Evolutionary conservation across 306 rosid genomes (phyloP).

Genomic region (Quercus alba): DNA sequence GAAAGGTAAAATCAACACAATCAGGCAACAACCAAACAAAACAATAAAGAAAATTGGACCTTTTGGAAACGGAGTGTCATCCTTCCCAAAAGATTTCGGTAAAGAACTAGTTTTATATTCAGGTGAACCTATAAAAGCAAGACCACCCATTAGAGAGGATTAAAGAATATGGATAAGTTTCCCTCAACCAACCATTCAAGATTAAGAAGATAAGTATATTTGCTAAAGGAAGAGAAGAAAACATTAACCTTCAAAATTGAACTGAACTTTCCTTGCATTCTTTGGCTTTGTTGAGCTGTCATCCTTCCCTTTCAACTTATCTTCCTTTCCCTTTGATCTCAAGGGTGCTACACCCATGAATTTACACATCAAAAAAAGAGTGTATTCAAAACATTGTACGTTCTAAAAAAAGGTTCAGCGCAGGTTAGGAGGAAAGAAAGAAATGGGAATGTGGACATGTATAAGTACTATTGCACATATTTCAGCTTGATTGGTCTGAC

Average conservation of each 20-base stretch:
- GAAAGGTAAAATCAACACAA: slow-evolving; percentile 8
- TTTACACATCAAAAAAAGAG: background rate
- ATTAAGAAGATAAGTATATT: slow-evolving; percentile 11
- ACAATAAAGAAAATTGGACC: slow-evolving; percentile 24
- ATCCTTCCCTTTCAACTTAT: slow-evolving; percentile 68
- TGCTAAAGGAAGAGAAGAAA: background rate
- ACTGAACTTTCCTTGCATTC: slow-evolving; percentile 75
- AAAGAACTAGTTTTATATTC: slow-evolving; percentile 27
- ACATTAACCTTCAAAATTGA: slow-evolving; percentile 56
- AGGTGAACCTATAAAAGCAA: slow-evolving; percentile 23
- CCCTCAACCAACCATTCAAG: slow-evolving; percentile 6
- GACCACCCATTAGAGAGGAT: slow-evolving; percentile 1
- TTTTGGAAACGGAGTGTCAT: slow-evolving; percentile 26
- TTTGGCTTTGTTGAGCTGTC: slow-evolving; percentile 62
- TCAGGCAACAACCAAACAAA: background rate
- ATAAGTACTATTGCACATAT: background rate
- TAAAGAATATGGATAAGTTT: background rate
- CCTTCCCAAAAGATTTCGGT: slow-evolving; percentile 38
- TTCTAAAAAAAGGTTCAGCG: too few relatives aligned
- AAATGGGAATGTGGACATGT: too few relatives aligned
- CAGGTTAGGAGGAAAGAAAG: too few relatives aligned
- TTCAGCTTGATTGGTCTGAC: background rate
- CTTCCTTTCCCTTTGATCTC: slow-evolving; percentile 62
- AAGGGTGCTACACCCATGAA: slow-evolving; percentile 37
- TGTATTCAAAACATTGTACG: background rate